Evolutionary conservation across 495 filamentous ascomycete genomes (phyloP).

Genomic region (Pseudotulostoma volvatum): DNA sequence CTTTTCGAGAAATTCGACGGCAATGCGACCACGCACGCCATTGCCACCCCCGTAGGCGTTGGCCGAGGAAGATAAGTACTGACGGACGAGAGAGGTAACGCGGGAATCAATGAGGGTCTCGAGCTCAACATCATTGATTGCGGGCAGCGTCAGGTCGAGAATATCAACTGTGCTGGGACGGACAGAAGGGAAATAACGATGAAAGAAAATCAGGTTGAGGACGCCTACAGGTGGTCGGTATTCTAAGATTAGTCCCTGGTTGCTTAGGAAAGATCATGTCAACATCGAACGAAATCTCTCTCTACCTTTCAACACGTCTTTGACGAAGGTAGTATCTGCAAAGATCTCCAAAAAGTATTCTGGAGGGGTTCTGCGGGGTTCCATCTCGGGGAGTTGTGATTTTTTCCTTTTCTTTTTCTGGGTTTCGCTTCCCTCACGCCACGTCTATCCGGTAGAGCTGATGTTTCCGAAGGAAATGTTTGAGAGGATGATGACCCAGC

Average conservation of each 20-base stretch:
- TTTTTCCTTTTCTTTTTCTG: slow-evolving; percentile 1
- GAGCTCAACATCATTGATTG: slow-evolving; percentile 73
- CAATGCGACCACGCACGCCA: slow-evolving; percentile 59
- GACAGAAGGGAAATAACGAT: slow-evolving; percentile 84
- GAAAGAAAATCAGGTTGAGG: slow-evolving; percentile 97
- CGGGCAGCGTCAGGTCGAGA: slow-evolving; percentile 78
- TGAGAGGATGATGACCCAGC: background rate
- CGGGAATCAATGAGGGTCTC: slow-evolving; percentile 87
- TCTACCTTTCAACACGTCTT: slow-evolving; percentile 85
- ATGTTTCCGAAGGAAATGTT: background rate
- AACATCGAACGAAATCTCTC: no score
- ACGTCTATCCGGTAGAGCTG: background rate
- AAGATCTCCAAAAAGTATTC: slow-evolving; percentile 77
- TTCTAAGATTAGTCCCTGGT: no score
- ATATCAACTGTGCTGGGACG: slow-evolving; percentile 76
- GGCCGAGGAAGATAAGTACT: slow-evolving; percentile 30
- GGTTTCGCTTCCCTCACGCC: slow-evolving; percentile 3
- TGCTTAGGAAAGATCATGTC: no score
- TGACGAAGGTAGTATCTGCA: slow-evolving; percentile 60
- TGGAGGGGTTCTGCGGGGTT: slow-evolving; percentile 47
- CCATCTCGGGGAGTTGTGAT: slow-evolving; percentile 19
- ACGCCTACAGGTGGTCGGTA: slow-evolving; percentile 41
- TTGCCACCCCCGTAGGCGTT: slow-evolving; percentile 32
- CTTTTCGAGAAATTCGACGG: slow-evolving; percentile 91
- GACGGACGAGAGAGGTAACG: slow-evolving; percentile 55